A percentile compares a stretch with the other conserved stretches of the same genome.
Conservation (phyloP, 2,329 filamentous ascomycete species). For the Stromatinia cepivora region DNA sequence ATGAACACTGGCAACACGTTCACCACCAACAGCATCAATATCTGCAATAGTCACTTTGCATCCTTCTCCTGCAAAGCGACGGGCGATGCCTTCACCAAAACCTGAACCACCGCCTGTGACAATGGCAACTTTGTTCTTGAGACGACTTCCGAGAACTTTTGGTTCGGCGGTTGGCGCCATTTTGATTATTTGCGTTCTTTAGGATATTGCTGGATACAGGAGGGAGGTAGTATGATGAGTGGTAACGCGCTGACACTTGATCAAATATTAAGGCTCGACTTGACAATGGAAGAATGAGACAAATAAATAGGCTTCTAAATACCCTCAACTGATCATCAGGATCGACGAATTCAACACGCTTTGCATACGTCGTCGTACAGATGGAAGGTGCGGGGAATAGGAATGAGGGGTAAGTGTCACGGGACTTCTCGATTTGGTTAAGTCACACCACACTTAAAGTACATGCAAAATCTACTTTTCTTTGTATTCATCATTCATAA, state of each 20-base stretch:
- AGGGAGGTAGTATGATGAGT: not conserved
- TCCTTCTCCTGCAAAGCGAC: constrained; percentile 60
- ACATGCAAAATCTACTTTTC: not conserved
- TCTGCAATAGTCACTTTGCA: constrained; percentile 63
- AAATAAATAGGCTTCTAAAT: not conserved
- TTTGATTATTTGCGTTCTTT: not conserved
- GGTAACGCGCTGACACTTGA: not conserved
- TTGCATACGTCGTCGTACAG: not conserved
- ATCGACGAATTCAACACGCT: not conserved
- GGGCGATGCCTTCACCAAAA: constrained; percentile 62
- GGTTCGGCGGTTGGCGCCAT: constrained; percentile 26
- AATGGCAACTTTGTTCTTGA: constrained; percentile 56
- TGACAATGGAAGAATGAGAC: not conserved
- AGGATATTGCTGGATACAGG: not conserved
- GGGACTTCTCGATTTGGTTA: constrained; percentile 10
- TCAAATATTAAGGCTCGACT: not conserved
- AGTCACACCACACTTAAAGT: not conserved
- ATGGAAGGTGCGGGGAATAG: constrained; percentile 1
- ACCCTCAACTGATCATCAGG: not conserved
- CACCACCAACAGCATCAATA: constrained; percentile 55
- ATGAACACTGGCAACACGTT: constrained; percentile 46
- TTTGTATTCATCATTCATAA: too few relatives aligned
- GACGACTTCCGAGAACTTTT: constrained; percentile 40
- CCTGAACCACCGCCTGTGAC: constrained; percentile 62
- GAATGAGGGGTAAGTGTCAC: constrained; percentile 22